These are phyloP conservation scores for Taphrina deformans DNA, from an alignment of 1,139 yeast species.

Conservation along the genomic window DNA sequence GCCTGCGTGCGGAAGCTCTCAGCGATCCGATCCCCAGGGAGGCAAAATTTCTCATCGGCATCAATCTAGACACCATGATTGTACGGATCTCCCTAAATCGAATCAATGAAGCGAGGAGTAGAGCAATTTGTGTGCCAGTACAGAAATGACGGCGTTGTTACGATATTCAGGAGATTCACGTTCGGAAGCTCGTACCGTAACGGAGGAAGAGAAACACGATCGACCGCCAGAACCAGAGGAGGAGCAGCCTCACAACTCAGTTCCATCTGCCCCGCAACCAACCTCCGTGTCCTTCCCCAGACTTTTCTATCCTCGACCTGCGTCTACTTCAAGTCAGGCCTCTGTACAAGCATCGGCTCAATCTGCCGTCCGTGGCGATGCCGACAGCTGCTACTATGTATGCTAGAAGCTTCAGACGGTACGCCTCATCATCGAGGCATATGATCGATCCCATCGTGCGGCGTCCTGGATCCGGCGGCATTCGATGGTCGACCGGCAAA, in stretches of 20 bases:
- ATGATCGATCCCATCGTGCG: not conserved
- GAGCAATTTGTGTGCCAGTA: not conserved
- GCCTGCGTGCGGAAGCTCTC: not conserved
- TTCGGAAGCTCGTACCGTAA: not conserved
- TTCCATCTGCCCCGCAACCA: not conserved
- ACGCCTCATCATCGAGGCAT: not conserved
- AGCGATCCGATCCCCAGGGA: not conserved
- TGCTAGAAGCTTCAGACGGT: not conserved
- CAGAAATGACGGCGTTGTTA: not conserved
- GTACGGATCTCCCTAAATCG: not conserved
- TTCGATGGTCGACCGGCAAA: conserved; percentile 31
- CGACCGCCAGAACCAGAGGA: not conserved
- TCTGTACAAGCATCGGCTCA: no score
- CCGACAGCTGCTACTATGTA: not conserved
- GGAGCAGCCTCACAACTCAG: not conserved
- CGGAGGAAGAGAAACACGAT: not conserved
- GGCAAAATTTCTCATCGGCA: not conserved
- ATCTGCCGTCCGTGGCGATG: no score
- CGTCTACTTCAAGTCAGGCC: no score
- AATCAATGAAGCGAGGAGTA: not conserved
- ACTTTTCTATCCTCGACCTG: no score
- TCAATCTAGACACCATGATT: no score
- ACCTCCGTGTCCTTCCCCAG: not conserved
- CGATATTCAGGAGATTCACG: not conserved
- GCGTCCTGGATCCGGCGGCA: conserved; percentile 1